Evolutionary conservation across 1,284 basidiomycete species (phyloP).

Genomic region (Cryptococcus neoformans): DNA sequence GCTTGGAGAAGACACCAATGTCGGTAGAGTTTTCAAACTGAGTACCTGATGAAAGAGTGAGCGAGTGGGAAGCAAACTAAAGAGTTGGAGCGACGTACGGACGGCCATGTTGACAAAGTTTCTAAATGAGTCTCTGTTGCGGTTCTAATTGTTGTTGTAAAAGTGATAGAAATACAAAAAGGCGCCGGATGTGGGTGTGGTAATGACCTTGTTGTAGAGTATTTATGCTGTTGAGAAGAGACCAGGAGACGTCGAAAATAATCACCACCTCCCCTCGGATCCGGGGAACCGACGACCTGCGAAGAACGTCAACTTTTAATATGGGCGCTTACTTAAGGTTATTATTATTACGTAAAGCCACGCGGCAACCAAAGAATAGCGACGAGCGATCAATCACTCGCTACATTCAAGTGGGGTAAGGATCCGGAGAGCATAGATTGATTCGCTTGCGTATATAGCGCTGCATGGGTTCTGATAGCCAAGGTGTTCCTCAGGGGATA

Average conservation of each 20-base stretch:
- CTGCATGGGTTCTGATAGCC: no score
- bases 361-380: no score
- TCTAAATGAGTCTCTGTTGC: background rate
- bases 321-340: background rate
- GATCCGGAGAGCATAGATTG: no score
- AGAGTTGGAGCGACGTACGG: conserved; percentile 45
- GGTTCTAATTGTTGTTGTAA: background rate
- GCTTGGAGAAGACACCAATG: conserved; percentile 89
- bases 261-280: background rate
- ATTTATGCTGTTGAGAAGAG: no score
- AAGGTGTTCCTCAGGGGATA: no score
- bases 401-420: no score
- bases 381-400: no score
- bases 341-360: background rate
- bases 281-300: no score
- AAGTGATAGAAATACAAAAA: background rate
- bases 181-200: no score
- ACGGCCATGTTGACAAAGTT: conserved; percentile 51
- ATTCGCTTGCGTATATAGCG: no score
- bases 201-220: no score
- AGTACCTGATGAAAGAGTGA: conserved; percentile 57
- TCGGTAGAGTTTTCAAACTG: conserved; percentile 98
- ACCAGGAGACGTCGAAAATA: background rate
- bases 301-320: conserved; percentile 1
- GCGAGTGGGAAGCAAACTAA: background rate